A percentile compares a stretch with the other conserved stretches of the same genome.
Evolutionary conservation across 169 alveolate species (phyloP).

Genomic region (Plasmodium coatneyi): DNA sequence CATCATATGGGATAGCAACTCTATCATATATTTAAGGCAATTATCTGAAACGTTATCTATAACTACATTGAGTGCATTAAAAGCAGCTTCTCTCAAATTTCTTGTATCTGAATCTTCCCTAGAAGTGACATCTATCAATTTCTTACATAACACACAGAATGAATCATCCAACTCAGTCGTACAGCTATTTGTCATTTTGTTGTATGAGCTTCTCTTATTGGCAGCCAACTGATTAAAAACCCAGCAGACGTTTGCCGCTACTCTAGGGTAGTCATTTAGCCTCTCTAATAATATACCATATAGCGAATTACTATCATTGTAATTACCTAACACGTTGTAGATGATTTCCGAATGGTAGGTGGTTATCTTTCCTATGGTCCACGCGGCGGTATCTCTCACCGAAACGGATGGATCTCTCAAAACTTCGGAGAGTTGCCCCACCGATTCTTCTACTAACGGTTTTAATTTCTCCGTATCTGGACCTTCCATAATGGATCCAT

Average conservation of each 20-base stretch:
- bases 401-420: constrained; percentile 91
- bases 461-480: constrained; percentile 91
- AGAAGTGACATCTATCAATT: constrained; percentile 78
- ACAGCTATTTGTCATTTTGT: constrained; percentile 50
- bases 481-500: constrained; percentile 94
- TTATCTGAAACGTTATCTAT: constrained; percentile 79
- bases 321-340: constrained; percentile 85
- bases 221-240: constrained; percentile 83
- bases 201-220: constrained; percentile 50
- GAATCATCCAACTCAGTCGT: constrained; percentile 76
- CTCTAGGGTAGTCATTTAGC: constrained; percentile 83
- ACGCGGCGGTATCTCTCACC: constrained; percentile 94
- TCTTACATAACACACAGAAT: constrained; percentile 82
- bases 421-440: constrained; percentile 88
- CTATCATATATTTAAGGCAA: constrained; percentile 79
- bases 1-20: constrained; percentile 79
- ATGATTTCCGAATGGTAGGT: constrained; percentile 89
- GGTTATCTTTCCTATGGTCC: constrained; percentile 94
- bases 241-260: constrained; percentile 86
- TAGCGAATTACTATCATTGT: constrained; percentile 78
- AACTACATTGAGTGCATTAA: constrained; percentile 79
- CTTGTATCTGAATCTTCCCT: constrained; percentile 83
- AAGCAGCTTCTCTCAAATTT: constrained; percentile 81
- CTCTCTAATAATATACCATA: constrained; percentile 82
- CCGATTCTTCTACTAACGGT: constrained; percentile 89